A percentile compares a stretch with the other conserved stretches of the same genome.
Conservation (phyloP, 306 rosid genomes). For the Rosa rugosa region DNA sequence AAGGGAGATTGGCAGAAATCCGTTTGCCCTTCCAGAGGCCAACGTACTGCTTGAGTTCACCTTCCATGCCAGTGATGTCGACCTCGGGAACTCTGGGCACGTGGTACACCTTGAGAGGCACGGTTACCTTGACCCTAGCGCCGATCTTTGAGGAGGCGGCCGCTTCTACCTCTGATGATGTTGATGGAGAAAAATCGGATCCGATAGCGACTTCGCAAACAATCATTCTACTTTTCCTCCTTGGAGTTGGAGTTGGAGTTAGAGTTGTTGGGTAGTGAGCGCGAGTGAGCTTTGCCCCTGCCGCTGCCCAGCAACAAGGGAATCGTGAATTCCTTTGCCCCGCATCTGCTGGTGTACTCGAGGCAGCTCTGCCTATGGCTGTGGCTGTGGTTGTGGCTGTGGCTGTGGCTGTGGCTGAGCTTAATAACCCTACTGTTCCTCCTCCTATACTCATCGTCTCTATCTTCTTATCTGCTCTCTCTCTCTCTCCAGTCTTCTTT, state of each 20-base stretch:
- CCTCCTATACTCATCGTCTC: slow-evolving; percentile 21
- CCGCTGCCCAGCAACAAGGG: slow-evolving; percentile 8
- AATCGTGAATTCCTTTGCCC: slow-evolving; percentile 5
- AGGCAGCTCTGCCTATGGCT: background rate
- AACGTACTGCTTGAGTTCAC: slow-evolving; percentile 78
- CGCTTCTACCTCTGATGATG: slow-evolving; percentile 19
- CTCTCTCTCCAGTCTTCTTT: slow-evolving; percentile 1
- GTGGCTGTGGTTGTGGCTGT: background rate
- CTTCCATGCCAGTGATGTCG: slow-evolving; percentile 74
- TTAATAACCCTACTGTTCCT: slow-evolving; percentile 22
- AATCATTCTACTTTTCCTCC: slow-evolving; percentile 19
- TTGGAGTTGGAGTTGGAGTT: too few species aligned
- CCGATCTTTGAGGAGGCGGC: slow-evolving; percentile 50
- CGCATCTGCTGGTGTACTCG: background rate
- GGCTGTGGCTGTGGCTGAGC: slow-evolving; percentile 11
- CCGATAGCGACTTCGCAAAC: slow-evolving; percentile 46
- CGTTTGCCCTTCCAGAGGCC: slow-evolving; percentile 81
- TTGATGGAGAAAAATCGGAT: slow-evolving; percentile 44
- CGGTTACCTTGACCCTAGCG: slow-evolving; percentile 75
- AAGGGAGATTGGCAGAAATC: slow-evolving; percentile 89
- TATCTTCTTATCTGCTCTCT: slow-evolving; percentile 5
- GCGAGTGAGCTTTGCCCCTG: slow-evolving; percentile 4
- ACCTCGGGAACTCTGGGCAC: slow-evolving; percentile 70
- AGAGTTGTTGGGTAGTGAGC: background rate
- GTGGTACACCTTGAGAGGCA: slow-evolving; percentile 78